A percentile compares a stretch with the other conserved stretches of the same genome.
Conservation (phyloP, 768 basidiomycete genomes). For the Jaapia argillacea region DNA sequence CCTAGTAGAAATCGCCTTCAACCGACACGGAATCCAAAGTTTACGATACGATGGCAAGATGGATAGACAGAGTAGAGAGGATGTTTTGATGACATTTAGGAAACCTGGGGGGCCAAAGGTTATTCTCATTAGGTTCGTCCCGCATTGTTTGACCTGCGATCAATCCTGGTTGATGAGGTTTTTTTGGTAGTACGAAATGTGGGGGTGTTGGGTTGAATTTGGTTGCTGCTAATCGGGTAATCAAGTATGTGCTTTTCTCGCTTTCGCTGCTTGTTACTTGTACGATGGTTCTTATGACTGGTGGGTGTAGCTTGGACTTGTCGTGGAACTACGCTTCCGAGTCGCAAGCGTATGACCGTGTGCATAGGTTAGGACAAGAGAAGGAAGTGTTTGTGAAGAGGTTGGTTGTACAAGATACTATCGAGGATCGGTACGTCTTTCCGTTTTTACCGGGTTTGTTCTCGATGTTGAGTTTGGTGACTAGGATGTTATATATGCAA, state of each 20-base stretch:
- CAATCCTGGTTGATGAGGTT: slow-evolving; percentile 1
- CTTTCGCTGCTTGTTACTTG: not conserved
- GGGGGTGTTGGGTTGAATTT: slow-evolving; percentile 65
- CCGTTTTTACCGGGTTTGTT: slow-evolving; percentile 8
- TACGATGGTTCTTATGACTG: not conserved
- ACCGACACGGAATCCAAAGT: slow-evolving; percentile 44
- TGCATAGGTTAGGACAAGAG: slow-evolving; percentile 62
- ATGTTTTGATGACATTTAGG: slow-evolving; percentile 43
- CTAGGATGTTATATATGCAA: slow-evolving; percentile 52
- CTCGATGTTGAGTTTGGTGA: not conserved
- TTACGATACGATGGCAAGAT: slow-evolving; percentile 65
- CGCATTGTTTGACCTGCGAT: not conserved
- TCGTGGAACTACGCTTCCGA: slow-evolving; percentile 70
- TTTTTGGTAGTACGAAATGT: slow-evolving; percentile 39
- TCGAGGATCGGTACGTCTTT: slow-evolving; percentile 57
- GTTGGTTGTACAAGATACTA: slow-evolving; percentile 54
- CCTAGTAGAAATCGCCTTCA: slow-evolving; percentile 49
- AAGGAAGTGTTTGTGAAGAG: slow-evolving; percentile 62
- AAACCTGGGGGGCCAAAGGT: slow-evolving; percentile 45
- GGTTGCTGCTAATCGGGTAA: slow-evolving; percentile 56
- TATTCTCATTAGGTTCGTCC: slow-evolving; percentile 50
- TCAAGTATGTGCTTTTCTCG: slow-evolving; percentile 37
- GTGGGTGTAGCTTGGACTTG: slow-evolving; percentile 44
- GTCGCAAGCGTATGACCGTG: slow-evolving; percentile 52
- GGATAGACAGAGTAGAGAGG: slow-evolving; percentile 42